phyloP scores from a whole-genome alignment of 495 filamentous ascomycete species.

The Lasiosphaeriaceae sp. region DNA sequence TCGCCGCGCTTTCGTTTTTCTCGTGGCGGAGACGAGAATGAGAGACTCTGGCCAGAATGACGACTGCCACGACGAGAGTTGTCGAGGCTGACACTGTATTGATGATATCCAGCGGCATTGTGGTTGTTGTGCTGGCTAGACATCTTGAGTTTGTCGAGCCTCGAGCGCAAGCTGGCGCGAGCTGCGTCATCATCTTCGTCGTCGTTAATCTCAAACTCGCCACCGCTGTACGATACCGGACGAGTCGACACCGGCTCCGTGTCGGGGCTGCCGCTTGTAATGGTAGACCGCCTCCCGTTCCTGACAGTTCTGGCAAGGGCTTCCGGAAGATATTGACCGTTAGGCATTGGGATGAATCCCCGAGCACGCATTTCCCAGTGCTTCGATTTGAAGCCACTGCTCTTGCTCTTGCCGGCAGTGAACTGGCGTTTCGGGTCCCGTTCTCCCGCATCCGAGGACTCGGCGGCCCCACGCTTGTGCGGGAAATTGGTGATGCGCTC shows the following conservation, averaged over 20 bases:
- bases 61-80: not conserved
- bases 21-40: not conserved
- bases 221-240: not conserved
- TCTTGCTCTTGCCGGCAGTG: not conserved
- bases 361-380: constrained; percentile 41
- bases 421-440: constrained; percentile 18
- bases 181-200: constrained; percentile 1
- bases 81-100: not conserved
- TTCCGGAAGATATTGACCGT: constrained; percentile 41
- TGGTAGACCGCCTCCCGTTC: constrained; percentile 19
- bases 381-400: constrained; percentile 16
- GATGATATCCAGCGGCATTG: not conserved
- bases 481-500: constrained; percentile 22
- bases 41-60: not conserved
- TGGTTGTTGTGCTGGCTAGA: not conserved
- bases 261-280: constrained; percentile 15
- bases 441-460: constrained; percentile 11
- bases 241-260: constrained; percentile 14
- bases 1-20: constrained; percentile 4
- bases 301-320: constrained; percentile 32
- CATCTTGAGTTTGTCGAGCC: constrained; percentile 7
- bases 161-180: not conserved
- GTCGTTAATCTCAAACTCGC: not conserved
- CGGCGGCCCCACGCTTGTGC: constrained; percentile 19
- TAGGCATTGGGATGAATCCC: constrained; percentile 40